phyloP scores from a whole-genome alignment of 148 eudicot genomes.

The Vaccinium darrowii region DNA sequence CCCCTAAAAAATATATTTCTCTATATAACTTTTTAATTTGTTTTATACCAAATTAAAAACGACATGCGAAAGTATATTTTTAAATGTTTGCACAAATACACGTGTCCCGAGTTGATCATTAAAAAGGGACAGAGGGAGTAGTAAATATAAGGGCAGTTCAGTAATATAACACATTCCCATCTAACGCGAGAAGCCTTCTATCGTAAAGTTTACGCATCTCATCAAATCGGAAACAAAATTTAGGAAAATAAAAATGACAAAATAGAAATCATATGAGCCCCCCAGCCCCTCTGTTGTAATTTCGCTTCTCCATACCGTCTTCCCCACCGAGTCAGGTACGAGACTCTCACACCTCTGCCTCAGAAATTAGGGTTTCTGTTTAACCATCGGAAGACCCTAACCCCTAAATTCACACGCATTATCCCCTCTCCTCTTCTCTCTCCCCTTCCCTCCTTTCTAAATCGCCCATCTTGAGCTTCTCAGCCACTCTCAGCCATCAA shows the following conservation, averaged over 20 bases:
- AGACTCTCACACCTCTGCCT: background rate
- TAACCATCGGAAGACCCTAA: background rate
- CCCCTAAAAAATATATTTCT: too few relatives aligned
- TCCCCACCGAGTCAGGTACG: background rate
- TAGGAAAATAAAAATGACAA: background rate
- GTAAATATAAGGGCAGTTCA: too few relatives aligned
- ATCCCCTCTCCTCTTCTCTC: background rate
- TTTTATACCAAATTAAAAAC: too few relatives aligned
- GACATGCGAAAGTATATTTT: too few relatives aligned
- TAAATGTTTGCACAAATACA: too few relatives aligned
- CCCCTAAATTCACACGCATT: background rate
- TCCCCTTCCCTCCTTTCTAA: background rate
- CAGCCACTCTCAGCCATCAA: background rate
- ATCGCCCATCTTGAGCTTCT: background rate
- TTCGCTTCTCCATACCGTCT: background rate
- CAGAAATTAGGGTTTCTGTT: constrained; percentile 16
- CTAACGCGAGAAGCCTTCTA: background rate
- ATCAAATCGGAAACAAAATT: background rate
- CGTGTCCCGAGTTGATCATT: too few relatives aligned
- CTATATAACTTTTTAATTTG: too few relatives aligned
- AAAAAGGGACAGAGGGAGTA: too few relatives aligned
- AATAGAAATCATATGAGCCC: background rate
- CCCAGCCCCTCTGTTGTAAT: background rate
- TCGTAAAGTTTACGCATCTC: background rate
- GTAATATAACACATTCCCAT: too few relatives aligned